Evolutionary conservation across 257 asterid species (phyloP), one percentile per base, ranked within the genome.

Genomic region (Solanum sparsipilum): DNA sequence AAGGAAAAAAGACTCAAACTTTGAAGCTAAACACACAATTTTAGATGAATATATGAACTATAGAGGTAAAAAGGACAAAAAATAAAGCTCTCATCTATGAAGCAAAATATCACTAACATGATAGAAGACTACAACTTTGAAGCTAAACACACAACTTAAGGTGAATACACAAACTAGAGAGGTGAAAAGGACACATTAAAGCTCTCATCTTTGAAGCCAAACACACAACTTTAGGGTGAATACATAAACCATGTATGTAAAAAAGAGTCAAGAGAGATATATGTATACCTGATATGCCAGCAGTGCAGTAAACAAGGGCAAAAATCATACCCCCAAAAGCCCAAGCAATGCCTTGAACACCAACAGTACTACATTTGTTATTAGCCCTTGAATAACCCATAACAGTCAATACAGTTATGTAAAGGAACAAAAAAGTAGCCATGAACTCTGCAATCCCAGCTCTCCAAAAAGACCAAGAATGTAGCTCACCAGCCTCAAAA

Each of bases 291-390:
- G 98, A 94, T 84, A 95, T 91, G 11, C 98, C 98, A 87, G 98
- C 96, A 35, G 96, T 95, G 94, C 95, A 95, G 92, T 95, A 95
- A 44, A 95, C 98, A 13, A 95, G 98, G 84, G 98, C 96, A 65
- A 95, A 95, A 82, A 95, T 95, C 98, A 95, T 95, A 58, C 98
- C 98, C n/a, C 98, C 98, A 78, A 95, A 95, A 31, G 98, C 93
- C 98, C 98, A 95, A 60, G 97, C 98, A 58, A 95, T 94, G 34
- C 98, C 98, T 83, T 95, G 98, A 83, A 94, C 86, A n/a, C 98
- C 98, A 71, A 95, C 96, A 46, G 94, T 90, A 25, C 91, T 84
- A 44, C 98, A 94, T 91, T 95, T 95, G 90, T 87, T 91, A 2
- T 27, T 48, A 52, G 98, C 87, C 88, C 90, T 94, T 4, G 91